Percentiles rank a stretch among this genome's conserved stretches.
Conservation (phyloP, 2,329 filamentous ascomycete genomes). For the Curvularia hawaiiensis region DNA sequence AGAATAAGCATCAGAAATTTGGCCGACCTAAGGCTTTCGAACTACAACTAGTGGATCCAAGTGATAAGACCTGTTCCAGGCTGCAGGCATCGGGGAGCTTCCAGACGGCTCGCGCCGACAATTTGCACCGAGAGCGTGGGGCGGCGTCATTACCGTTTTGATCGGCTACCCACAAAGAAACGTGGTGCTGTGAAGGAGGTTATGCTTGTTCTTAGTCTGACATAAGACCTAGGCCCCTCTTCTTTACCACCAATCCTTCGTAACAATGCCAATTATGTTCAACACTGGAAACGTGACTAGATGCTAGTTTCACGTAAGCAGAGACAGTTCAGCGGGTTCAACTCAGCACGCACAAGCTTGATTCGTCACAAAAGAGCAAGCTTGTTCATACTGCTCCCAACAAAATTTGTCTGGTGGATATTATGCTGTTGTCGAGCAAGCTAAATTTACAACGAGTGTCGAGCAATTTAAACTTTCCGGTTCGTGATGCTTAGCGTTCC, state of each 20-base stretch:
- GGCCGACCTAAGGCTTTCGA: neutral
- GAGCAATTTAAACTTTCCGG: slow-evolving; percentile 11
- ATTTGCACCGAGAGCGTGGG: neutral
- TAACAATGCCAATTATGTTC: neutral
- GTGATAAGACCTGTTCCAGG: neutral
- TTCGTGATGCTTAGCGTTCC: slow-evolving; percentile 8
- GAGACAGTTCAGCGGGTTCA: neutral
- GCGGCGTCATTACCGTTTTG: neutral
- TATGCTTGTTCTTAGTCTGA: neutral
- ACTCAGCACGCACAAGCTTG: too few relatives aligned
- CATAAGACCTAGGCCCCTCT: neutral
- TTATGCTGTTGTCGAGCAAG: neutral
- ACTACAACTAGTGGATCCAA: neutral
- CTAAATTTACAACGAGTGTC: neutral
- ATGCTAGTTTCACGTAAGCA: neutral
- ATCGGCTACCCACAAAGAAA: neutral
- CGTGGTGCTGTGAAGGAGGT: neutral
- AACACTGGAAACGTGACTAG: neutral
- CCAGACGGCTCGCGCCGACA: neutral
- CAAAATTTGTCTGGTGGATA: neutral
- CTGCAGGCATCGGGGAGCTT: neutral
- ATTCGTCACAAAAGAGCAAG: neutral
- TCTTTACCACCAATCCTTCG: neutral
- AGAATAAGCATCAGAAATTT: neutral
- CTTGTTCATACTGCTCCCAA: neutral